Conservation (phyloP, 139 green algal genomes). For the Chloropicon primus region DNA sequence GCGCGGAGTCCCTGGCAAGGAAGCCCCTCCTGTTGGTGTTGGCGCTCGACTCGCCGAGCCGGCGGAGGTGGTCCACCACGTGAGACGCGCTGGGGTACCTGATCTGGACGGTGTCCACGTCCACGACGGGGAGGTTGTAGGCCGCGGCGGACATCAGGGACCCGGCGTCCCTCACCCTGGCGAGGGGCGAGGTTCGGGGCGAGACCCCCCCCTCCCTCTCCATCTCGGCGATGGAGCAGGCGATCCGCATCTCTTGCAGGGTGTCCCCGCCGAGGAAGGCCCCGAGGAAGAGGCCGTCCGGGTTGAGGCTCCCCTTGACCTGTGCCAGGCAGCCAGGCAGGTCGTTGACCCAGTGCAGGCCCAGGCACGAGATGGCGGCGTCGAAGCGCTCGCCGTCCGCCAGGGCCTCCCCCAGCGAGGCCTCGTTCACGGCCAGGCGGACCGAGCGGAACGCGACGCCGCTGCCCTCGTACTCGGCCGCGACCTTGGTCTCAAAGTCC, state of each 20-base stretch:
- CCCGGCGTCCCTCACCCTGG: conserved; percentile 58
- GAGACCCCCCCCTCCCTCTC: conserved; percentile 66
- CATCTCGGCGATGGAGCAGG: conserved; percentile 54
- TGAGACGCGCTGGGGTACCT: conserved; percentile 27
- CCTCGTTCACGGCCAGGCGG: background rate
- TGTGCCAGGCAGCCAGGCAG: conserved; percentile 55
- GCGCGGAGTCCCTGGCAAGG: conserved; percentile 38
- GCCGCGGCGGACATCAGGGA: conserved; percentile 53
- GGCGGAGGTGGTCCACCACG: conserved; percentile 3
- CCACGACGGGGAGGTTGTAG: conserved; percentile 53
- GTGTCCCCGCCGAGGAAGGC: conserved; percentile 66
- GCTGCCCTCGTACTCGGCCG: background rate
- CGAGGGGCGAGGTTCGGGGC: conserved; percentile 53
- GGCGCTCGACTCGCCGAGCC: conserved; percentile 61
- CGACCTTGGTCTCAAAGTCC: background rate
- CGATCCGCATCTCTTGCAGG: conserved; percentile 61
- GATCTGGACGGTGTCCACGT: conserved; percentile 58
- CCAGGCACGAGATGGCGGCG: conserved; percentile 51
- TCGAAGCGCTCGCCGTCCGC: conserved; percentile 5
- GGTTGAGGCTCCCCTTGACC: conserved; percentile 39
- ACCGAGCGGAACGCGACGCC: background rate
- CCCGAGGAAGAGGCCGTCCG: conserved; percentile 63
- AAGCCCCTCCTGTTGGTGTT: conserved; percentile 19
- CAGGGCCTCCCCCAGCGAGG: background rate
- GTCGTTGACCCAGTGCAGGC: conserved; percentile 76